Percentiles rank a stretch among this genome's conserved stretches.
Conservation (phyloP, 202 grass and related monocot species). For the Carex sylvatica region DNA sequence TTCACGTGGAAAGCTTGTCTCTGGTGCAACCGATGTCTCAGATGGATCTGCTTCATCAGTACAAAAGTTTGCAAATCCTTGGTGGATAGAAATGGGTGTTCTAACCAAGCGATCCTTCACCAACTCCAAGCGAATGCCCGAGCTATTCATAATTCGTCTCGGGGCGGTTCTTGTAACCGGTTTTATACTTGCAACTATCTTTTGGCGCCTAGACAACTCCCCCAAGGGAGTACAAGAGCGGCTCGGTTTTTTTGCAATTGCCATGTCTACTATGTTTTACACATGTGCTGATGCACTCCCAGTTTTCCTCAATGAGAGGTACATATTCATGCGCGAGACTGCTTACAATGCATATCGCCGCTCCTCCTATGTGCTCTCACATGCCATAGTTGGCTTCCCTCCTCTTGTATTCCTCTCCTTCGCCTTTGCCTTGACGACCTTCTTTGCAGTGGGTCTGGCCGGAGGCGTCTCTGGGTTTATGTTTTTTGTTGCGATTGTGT, state of each 20-base stretch:
- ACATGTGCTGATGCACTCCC: constrained; percentile 93
- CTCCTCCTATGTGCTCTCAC: constrained; percentile 88
- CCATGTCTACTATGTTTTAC: constrained; percentile 99
- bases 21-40: constrained; percentile 49
- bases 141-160: constrained; percentile 79
- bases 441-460: constrained; percentile 79
- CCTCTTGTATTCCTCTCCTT: constrained; percentile 75
- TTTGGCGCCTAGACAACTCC: constrained; percentile 91
- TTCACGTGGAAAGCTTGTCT: constrained; percentile 91
- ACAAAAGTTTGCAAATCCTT: constrained; percentile 81
- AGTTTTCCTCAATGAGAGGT: constrained; percentile 91
- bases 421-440: constrained; percentile 85
- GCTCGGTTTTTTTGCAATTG: constrained; percentile 91
- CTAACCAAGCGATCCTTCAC: constrained; percentile 75
- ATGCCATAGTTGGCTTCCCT: constrained; percentile 83
- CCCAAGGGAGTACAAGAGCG: constrained; percentile 87
- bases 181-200: constrained; percentile 95
- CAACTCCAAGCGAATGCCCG: constrained; percentile 79
- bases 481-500: constrained; percentile 85
- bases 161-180: constrained; percentile 81
- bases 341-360: constrained; percentile 94
- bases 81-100: constrained; percentile 81
- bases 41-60: constrained; percentile 34
- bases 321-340: constrained; percentile 98
- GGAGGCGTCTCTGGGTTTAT: constrained; percentile 71